Evolutionary conservation across 2,329 filamentous ascomycete species (phyloP).

Genomic region (Trichoderma afroharzianum): DNA sequence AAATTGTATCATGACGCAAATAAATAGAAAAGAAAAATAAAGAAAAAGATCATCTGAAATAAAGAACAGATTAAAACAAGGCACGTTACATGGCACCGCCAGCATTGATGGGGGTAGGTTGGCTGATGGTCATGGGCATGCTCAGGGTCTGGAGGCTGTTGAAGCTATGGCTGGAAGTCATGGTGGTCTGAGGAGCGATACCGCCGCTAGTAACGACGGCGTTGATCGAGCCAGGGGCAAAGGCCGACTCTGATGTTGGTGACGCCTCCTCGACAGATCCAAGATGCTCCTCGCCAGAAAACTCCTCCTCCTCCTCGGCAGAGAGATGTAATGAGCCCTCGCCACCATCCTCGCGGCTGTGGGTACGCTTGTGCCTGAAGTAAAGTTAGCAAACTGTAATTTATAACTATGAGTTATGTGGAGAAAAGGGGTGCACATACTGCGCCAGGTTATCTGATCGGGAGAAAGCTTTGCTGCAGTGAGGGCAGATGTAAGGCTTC

Average conservation of each 20-base stretch:
- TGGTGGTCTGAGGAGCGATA: slow-evolving; percentile 20
- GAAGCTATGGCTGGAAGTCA: slow-evolving; percentile 38
- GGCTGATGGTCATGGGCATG: slow-evolving; percentile 63
- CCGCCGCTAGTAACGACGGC: slow-evolving; percentile 36
- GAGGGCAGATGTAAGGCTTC: slow-evolving; percentile 93
- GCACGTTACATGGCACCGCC: slow-evolving; percentile 42
- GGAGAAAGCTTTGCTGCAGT: slow-evolving; percentile 98
- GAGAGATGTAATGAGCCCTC: slow-evolving; percentile 60
- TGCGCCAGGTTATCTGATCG: slow-evolving; percentile 98
- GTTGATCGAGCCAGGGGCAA: slow-evolving; percentile 52
- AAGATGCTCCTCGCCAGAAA: slow-evolving; percentile 77
- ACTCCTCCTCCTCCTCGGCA: slow-evolving; percentile 83
- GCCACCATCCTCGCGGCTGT: slow-evolving; percentile 60
- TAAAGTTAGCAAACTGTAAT: slow-evolving; percentile 20
- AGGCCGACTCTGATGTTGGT: slow-evolving; percentile 63
- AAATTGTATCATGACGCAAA: slow-evolving; percentile 17
- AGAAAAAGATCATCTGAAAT: slow-evolving; percentile 4
- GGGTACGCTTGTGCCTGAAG: slow-evolving; percentile 76
- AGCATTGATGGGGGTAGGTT: slow-evolving; percentile 46
- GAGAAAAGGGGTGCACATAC: slow-evolving; percentile 53
- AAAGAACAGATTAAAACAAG: background rate
- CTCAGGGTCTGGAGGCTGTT: slow-evolving; percentile 59
- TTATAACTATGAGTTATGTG: slow-evolving; percentile 12
- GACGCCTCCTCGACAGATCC: slow-evolving; percentile 77
- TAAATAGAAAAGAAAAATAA: slow-evolving; percentile 21